These are phyloP conservation scores for Huiozyma sinensis DNA, from an alignment of 805 yeast genomes.

Conservation along the genomic window DNA sequence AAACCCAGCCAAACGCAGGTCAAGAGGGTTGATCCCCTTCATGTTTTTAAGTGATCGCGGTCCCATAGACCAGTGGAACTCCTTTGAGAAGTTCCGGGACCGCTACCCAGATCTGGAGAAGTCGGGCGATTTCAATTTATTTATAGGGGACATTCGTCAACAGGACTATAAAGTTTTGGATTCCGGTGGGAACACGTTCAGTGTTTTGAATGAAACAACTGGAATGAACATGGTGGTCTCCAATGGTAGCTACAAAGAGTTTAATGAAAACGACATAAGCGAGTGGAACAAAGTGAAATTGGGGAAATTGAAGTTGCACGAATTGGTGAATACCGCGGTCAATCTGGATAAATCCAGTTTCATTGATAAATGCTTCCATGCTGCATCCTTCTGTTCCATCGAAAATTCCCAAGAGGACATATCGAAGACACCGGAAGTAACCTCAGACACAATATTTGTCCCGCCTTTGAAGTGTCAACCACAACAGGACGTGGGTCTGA, in stretches of 20 bases:
- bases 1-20: conserved; percentile 11
- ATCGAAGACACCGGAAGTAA: conserved; percentile 25
- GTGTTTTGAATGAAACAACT: conserved; percentile 18
- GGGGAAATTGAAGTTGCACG: conserved; percentile 40
- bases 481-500: conserved; percentile 23
- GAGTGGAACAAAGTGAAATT: conserved; percentile 58
- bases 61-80: conserved; percentile 18
- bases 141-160: conserved; percentile 27
- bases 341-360: conserved; percentile 31
- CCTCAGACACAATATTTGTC: conserved; percentile 54
- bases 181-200: conserved; percentile 22
- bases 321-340: conserved; percentile 19
- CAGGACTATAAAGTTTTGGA: conserved; percentile 20
- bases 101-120: conserved; percentile 11
- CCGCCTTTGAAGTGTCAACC: conserved; percentile 45
- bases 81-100: conserved; percentile 16
- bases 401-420: conserved; percentile 26
- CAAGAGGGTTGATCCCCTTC: conserved; percentile 39
- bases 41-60: conserved; percentile 27
- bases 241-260: conserved; percentile 22
- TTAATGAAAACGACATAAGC: neutral
- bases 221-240: conserved; percentile 16
- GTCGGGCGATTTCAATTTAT: conserved; percentile 28
- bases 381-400: conserved; percentile 41
- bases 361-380: conserved; percentile 34